phyloP scores from a whole-genome alignment of 2,329 filamentous ascomycete species.

The Colletotrichum sp. region DNA sequence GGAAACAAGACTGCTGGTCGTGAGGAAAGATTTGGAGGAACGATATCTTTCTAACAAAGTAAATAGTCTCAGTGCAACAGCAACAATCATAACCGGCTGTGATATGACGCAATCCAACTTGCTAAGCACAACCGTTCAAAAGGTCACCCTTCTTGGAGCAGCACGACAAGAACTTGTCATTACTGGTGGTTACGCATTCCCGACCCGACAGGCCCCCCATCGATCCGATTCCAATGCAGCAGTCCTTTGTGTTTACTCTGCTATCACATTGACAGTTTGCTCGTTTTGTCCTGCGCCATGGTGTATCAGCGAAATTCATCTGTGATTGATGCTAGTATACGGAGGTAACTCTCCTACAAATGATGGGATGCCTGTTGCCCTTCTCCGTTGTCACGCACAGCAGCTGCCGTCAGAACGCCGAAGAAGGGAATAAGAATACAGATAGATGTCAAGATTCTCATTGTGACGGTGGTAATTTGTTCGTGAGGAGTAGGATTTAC shows the following conservation, averaged over 20 bases:
- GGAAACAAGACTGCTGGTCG: too few relatives aligned
- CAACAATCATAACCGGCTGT: too few relatives aligned
- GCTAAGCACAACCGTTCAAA: too few relatives aligned
- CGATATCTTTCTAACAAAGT: too few relatives aligned
- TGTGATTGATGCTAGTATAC: not conserved
- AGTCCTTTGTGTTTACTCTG: not conserved
- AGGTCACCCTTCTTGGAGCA: not conserved
- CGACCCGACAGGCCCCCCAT: not conserved
- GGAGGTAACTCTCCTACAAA: not conserved
- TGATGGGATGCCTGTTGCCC: not conserved
- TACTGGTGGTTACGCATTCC: not conserved
- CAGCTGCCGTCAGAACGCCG: not conserved
- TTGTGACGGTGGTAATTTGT: not conserved
- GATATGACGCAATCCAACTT: too few relatives aligned
- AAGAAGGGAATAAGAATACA: not conserved
- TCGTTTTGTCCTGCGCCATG: not conserved
- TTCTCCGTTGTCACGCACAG: too few relatives aligned
- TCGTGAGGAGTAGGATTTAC: not conserved
- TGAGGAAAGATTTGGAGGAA: too few relatives aligned
- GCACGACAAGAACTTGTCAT: not conserved
- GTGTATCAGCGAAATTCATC: not conserved
- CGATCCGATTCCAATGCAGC: not conserved
- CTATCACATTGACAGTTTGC: not conserved
- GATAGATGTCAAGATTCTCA: not conserved
- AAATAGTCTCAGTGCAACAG: too few relatives aligned